Evolutionary conservation across 2,329 filamentous ascomycete genomes (phyloP).

Genomic region (Aspergillus neotritici): DNA sequence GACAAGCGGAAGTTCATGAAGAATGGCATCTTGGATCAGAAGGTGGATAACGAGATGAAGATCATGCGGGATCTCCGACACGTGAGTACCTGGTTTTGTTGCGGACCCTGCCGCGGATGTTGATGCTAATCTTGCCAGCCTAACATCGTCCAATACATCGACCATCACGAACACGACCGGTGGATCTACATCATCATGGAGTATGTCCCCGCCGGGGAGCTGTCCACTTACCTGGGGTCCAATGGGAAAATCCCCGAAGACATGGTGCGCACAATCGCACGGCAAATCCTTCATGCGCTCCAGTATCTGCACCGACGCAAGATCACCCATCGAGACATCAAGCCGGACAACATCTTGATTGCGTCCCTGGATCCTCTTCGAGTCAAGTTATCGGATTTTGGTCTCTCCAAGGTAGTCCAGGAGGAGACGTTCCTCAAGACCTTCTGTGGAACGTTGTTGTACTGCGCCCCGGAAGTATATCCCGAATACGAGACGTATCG

Average conservation of each 20-base stretch:
- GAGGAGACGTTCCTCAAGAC: slow-evolving; percentile 91
- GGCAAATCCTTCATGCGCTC: slow-evolving; percentile 67
- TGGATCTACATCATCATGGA: slow-evolving; percentile 97
- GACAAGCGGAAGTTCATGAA: slow-evolving; percentile 92
- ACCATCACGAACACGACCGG: slow-evolving; percentile 75
- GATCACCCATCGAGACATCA: slow-evolving; percentile 97
- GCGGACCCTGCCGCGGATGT: too few relatives aligned
- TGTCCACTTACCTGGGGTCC: slow-evolving; percentile 65
- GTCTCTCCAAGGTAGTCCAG: slow-evolving; percentile 87
- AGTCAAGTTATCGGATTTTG: slow-evolving; percentile 94
- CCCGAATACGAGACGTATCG: slow-evolving; percentile 68
- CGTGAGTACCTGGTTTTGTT: slow-evolving; percentile 48
- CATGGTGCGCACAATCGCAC: slow-evolving; percentile 64
- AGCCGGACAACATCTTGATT: slow-evolving; percentile 95
- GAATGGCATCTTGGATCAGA: slow-evolving; percentile 81
- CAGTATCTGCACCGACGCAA: slow-evolving; percentile 79
- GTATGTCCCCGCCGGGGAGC: slow-evolving; percentile 73
- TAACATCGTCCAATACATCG: slow-evolving; percentile 87
- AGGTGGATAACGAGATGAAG: slow-evolving; percentile 93
- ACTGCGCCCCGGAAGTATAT: slow-evolving; percentile 96
- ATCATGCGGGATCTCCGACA: slow-evolving; percentile 87
- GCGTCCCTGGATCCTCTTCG: slow-evolving; percentile 64
- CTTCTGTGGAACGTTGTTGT: slow-evolving; percentile 91
- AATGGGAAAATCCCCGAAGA: slow-evolving; percentile 60
- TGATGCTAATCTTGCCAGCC: slow-evolving; percentile 44